Percentiles rank a stretch among this genome's conserved stretches.
Conservation (phyloP, 2,329 filamentous ascomycete genomes). For the Lasiodiplodia theobromae region DNA sequence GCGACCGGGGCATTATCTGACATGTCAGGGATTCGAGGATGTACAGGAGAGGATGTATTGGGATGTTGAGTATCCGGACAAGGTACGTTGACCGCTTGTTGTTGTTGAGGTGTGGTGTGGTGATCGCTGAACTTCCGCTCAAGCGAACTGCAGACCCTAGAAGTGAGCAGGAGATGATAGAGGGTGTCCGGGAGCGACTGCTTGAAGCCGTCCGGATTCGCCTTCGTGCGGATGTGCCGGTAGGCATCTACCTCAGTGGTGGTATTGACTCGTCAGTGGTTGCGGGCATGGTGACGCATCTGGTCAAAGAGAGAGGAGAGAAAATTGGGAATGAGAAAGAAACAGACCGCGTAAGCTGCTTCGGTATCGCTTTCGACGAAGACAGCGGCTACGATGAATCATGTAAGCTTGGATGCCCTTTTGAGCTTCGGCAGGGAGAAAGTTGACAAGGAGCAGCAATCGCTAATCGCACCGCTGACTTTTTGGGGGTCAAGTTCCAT, state of each 20-base stretch:
- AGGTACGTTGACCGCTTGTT: slow-evolving; percentile 46
- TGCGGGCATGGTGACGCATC: slow-evolving; percentile 63
- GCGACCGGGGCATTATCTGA: slow-evolving; percentile 33
- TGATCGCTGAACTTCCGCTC: background rate
- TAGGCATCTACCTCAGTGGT: slow-evolving; percentile 64
- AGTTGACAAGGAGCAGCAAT: slow-evolving; percentile 40
- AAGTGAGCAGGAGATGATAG: slow-evolving; percentile 59
- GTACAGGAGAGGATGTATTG: slow-evolving; percentile 58
- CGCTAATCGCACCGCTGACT: slow-evolving; percentile 57
- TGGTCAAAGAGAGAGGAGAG: slow-evolving; percentile 57
- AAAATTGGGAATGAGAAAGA: slow-evolving; percentile 54
- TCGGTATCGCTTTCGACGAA: slow-evolving; percentile 62
- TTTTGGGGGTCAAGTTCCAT: slow-evolving; percentile 54
- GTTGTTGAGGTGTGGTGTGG: too few species aligned
- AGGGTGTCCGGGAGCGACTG: slow-evolving; percentile 57
- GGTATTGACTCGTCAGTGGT: slow-evolving; percentile 66
- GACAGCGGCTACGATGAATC: slow-evolving; percentile 60
- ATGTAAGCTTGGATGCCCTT: background rate
- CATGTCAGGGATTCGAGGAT: slow-evolving; percentile 42
- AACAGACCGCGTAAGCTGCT: slow-evolving; percentile 53
- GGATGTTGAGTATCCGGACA: slow-evolving; percentile 61
- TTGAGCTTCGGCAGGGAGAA: background rate
- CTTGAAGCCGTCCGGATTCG: slow-evolving; percentile 62
- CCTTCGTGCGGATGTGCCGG: slow-evolving; percentile 63
- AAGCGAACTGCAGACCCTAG: slow-evolving; percentile 48